Evolutionary conservation across 1,284 basidiomycete genomes (phyloP).

Genomic region (Melampsora americana): DNA sequence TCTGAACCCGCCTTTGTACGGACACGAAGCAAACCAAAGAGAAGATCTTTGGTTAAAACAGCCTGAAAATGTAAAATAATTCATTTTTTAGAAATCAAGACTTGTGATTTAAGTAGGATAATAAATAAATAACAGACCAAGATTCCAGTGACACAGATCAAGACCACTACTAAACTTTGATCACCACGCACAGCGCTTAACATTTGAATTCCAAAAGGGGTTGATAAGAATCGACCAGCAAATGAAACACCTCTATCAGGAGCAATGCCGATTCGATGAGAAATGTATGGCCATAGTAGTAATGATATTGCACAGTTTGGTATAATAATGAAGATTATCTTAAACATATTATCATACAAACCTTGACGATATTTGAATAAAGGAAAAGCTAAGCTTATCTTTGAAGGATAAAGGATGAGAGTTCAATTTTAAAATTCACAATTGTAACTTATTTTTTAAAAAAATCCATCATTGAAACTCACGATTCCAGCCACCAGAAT

Average conservation of each 20-base stretch:
- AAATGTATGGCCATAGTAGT: constrained; percentile 38
- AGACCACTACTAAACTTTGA: constrained; percentile 25
- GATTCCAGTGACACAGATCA: constrained; percentile 42
- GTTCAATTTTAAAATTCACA: no score
- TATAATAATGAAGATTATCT: constrained; percentile 1
- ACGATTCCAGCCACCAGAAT: constrained; percentile 30
- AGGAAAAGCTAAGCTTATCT: constrained; percentile 36
- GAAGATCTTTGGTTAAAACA: constrained; percentile 30
- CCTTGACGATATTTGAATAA: constrained; percentile 38
- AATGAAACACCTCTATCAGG: constrained; percentile 29
- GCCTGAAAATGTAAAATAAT: not conserved
- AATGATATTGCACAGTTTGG: constrained; percentile 29
- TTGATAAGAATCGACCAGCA: constrained; percentile 39
- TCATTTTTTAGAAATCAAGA: no score
- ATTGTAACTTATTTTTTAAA: no score
- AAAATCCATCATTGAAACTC: not conserved
- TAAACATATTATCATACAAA: constrained; percentile 34
- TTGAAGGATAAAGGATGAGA: no score
- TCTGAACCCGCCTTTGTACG: constrained; percentile 26
- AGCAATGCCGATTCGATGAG: constrained; percentile 18
- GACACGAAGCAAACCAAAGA: constrained; percentile 35
- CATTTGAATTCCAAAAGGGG: constrained; percentile 40
- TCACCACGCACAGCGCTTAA: constrained; percentile 30
- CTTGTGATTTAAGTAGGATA: no score
- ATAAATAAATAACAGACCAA: constrained; percentile 13